Evolutionary conservation across 192 early-diverging fungal genomes (phyloP).

Genomic region (Linnemannia elongata): DNA sequence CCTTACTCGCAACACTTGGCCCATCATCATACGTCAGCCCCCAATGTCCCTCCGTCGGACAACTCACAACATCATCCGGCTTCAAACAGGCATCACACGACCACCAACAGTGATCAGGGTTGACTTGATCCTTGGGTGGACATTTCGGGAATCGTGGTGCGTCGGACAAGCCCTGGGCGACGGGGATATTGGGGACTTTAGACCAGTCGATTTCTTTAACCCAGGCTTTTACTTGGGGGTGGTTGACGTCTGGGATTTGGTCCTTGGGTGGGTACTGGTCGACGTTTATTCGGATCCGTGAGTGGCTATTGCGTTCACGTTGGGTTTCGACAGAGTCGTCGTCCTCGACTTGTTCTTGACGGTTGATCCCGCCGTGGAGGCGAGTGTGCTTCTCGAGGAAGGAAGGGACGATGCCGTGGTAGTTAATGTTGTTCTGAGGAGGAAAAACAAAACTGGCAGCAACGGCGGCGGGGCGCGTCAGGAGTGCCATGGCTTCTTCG

Average conservation of each 20-base stretch:
- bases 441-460: neutral
- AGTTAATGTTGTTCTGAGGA: neutral
- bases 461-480: neutral
- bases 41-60: conserved; percentile 60
- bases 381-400: neutral
- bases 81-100: conserved; percentile 59
- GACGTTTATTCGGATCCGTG: conserved; percentile 22
- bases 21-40: conserved; percentile 64
- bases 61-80: conserved; percentile 53
- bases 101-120: conserved; percentile 54
- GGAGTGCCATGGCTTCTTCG: conserved; percentile 9
- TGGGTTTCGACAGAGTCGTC: neutral
- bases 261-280: conserved; percentile 38
- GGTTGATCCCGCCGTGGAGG: neutral
- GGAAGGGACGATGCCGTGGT: conserved; percentile 34
- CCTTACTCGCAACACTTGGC: conserved; percentile 48
- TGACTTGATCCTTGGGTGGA: conserved; percentile 31
- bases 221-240: conserved; percentile 51
- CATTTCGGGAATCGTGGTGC: conserved; percentile 48
- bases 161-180: conserved; percentile 26
- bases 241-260: conserved; percentile 51
- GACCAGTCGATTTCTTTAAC: conserved; percentile 48
- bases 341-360: neutral
- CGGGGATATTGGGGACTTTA: conserved; percentile 50
- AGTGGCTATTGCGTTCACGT: neutral